Evolutionary conservation across 2,329 filamentous ascomycete genomes (phyloP).

Genomic region (Aspergillus spinulosporus): DNA sequence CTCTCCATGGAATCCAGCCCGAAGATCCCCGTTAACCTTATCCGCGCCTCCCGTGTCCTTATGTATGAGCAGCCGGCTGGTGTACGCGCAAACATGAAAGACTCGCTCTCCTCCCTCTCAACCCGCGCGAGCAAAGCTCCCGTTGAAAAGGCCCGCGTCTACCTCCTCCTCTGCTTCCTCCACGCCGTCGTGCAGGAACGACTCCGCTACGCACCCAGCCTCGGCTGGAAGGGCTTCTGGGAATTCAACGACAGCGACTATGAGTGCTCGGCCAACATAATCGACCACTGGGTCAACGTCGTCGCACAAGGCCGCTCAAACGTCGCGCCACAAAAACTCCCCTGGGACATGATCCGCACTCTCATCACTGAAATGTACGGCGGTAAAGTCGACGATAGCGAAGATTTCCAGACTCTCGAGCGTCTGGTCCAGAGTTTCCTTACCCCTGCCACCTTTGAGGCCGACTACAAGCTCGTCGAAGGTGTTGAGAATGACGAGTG

Average conservation of each 20-base stretch:
- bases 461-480: conserved; percentile 84
- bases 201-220: conserved; percentile 84
- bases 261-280: conserved; percentile 93
- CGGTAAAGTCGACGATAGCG: conserved; percentile 92
- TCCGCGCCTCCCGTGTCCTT: conserved; percentile 87
- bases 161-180: conserved; percentile 87
- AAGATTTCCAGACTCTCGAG: conserved; percentile 73
- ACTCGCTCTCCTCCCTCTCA: conserved; percentile 82
- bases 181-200: conserved; percentile 96
- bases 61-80: conserved; percentile 99
- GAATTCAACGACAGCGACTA: conserved; percentile 99
- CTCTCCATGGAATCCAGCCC: conserved; percentile 96
- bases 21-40: conserved; percentile 94
- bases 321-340: conserved; percentile 87
- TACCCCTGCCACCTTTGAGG: conserved; percentile 86
- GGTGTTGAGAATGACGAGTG: conserved; percentile 59
- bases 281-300: conserved; percentile 88
- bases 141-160: conserved; percentile 85
- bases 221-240: conserved; percentile 99
- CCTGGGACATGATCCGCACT: conserved; percentile 92
- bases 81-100: conserved; percentile 97
- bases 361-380: conserved; percentile 94
- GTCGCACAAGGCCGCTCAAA: conserved; percentile 85
- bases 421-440: conserved; percentile 75
- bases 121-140: conserved; percentile 75